Evolutionary conservation across 805 yeast genomes (phyloP).

Genomic region (Candida palmyrensis): DNA sequence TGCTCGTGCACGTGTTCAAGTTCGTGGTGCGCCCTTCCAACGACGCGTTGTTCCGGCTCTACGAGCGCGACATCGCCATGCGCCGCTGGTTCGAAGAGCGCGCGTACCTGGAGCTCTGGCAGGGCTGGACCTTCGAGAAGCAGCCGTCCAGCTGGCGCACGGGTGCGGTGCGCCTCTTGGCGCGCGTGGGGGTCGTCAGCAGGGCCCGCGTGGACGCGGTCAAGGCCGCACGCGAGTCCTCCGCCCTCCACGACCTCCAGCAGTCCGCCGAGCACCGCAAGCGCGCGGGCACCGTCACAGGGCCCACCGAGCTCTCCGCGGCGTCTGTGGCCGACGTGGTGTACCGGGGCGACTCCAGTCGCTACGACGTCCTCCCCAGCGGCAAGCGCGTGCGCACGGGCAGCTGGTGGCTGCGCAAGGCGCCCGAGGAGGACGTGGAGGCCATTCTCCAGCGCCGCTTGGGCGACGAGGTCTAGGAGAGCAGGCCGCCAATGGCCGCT

Average conservation of each 20-base stretch:
- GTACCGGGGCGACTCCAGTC: conserved; percentile 25
- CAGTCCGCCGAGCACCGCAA: conserved; percentile 27
- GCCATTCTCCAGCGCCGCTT: conserved; percentile 45
- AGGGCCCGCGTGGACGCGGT: conserved; percentile 2
- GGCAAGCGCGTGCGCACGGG: conserved; percentile 54
- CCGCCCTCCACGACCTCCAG: conserved; percentile 2
- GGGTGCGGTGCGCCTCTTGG: conserved; percentile 4
- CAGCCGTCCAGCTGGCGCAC: conserved; percentile 30
- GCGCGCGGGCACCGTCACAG: conserved; percentile 44
- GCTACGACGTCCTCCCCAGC: conserved; percentile 68
- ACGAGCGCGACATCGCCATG: conserved; percentile 66
- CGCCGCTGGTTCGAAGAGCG: conserved; percentile 67
- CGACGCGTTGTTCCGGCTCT: conserved; percentile 69
- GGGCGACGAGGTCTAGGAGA: neutral
- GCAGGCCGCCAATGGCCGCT: too few relatives aligned
- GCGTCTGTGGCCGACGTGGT: conserved; percentile 32
- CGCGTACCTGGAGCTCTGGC: conserved; percentile 67
- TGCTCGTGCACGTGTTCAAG: conserved; percentile 53
- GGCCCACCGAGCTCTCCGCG: conserved; percentile 47
- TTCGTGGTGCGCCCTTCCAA: conserved; percentile 61
- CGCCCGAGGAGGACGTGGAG: conserved; percentile 45
- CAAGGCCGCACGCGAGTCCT: neutral
- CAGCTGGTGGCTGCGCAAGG: conserved; percentile 20
- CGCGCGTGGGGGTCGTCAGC: conserved; percentile 8
- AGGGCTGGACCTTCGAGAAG: conserved; percentile 68